Conservation (phyloP, 2,329 filamentous ascomycete species). For the Cladophialophora yegresii region DNA sequence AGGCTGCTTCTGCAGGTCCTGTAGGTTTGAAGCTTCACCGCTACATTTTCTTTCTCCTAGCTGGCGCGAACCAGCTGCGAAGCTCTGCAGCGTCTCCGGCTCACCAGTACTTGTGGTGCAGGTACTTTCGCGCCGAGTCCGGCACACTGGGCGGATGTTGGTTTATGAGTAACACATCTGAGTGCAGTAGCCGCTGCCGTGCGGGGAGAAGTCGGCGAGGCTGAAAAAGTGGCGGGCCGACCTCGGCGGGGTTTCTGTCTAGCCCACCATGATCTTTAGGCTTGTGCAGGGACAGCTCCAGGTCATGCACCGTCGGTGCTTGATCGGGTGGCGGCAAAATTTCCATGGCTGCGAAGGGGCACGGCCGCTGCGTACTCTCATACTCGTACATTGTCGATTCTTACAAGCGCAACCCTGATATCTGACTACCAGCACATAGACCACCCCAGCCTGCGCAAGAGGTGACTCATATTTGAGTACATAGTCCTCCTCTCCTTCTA, state of each 20-base stretch:
- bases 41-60: not conserved
- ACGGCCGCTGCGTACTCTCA: too few species aligned
- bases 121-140: not conserved
- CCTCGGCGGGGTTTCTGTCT: slow-evolving; percentile 3
- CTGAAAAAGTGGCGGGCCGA: slow-evolving; percentile 15
- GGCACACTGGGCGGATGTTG: slow-evolving; percentile 3
- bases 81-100: not conserved
- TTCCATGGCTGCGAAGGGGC: slow-evolving; percentile 5
- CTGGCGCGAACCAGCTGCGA: not conserved
- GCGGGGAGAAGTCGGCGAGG: not conserved
- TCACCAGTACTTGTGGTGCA: not conserved
- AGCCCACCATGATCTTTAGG: not conserved
- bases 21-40: not conserved
- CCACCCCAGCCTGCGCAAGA: not conserved
- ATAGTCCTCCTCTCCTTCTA: slow-evolving; percentile 5
- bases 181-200: slow-evolving; percentile 16
- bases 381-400: not conserved
- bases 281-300: slow-evolving; percentile 20
- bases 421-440: not conserved
- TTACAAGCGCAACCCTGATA: not conserved
- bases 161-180: too few species aligned
- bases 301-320: not conserved
- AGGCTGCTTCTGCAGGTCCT: not conserved
- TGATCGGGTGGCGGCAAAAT: slow-evolving; percentile 13
- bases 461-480: not conserved